phyloP scores from a whole-genome alignment of 192 early-diverging fungal genomes.

The Lobosporangium transversale region DNA sequence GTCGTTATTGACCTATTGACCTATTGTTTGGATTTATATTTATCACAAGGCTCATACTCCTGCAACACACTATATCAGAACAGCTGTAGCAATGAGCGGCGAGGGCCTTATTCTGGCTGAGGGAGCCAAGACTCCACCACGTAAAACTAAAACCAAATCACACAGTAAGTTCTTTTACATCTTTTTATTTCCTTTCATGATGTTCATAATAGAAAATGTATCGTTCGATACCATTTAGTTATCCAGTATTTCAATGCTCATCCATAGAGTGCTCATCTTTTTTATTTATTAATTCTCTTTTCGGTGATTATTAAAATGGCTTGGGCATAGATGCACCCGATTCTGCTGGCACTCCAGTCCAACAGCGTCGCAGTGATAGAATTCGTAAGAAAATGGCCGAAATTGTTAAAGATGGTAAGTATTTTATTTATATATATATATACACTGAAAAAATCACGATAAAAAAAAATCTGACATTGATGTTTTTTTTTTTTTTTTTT shows the following conservation, averaged over 20 bases:
- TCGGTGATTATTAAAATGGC: too few relatives aligned
- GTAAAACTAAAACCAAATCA: slow-evolving; percentile 6
- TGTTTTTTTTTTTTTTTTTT: too few relatives aligned
- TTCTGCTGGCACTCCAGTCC: slow-evolving; percentile 1
- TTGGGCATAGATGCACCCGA: slow-evolving; percentile 6
- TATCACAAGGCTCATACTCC: too few relatives aligned
- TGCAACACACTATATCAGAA: neutral
- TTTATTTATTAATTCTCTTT: neutral
- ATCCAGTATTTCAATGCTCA: too few relatives aligned
- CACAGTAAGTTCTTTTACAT: slow-evolving; percentile 10
- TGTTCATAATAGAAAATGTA: neutral
- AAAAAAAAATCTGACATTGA: neutral
- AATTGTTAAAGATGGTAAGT: slow-evolving; percentile 19
- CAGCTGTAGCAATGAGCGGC: slow-evolving; percentile 5
- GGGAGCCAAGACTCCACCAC: slow-evolving; percentile 25
- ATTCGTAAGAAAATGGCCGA: slow-evolving; percentile 20
- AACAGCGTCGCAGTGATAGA: slow-evolving; percentile 24
- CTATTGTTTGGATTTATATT: too few relatives aligned
- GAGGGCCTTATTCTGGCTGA: slow-evolving; percentile 10
- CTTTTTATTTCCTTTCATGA: too few relatives aligned
- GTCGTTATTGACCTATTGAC: too few relatives aligned
- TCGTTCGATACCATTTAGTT: neutral
- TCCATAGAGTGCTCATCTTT: neutral
- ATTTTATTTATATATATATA: too few relatives aligned
- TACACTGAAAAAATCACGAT: neutral